Percentiles rank a stretch among this genome's conserved stretches.
These are phyloP conservation scores for Raphanus raphanistrum DNA, from an alignment of 345 rosid species.

Conservation along the genomic window DNA sequence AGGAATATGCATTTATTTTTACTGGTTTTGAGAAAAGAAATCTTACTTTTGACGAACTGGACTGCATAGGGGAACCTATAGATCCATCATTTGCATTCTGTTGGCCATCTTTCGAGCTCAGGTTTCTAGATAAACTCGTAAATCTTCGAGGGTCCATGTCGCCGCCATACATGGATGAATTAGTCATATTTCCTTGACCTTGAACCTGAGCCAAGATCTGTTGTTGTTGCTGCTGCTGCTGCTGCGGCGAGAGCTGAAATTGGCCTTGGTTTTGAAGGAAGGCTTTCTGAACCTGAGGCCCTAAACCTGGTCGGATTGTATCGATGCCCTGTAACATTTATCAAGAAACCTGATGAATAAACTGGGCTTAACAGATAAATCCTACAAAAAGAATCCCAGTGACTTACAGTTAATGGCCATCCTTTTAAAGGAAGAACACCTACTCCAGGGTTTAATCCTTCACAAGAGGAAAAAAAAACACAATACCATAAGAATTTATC, in stretches of 20 bases:
- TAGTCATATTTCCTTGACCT: slow-evolving; percentile 72
- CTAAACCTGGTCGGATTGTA: slow-evolving; percentile 73
- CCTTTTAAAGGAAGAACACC: slow-evolving; percentile 80
- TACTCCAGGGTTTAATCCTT: slow-evolving; percentile 87
- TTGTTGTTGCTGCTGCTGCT: slow-evolving; percentile 91
- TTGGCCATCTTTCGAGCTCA: slow-evolving; percentile 83
- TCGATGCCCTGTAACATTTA: slow-evolving; percentile 63
- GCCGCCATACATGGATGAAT: slow-evolving; percentile 69
- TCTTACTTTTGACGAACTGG: slow-evolving; percentile 84
- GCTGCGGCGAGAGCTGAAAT: slow-evolving; percentile 82
- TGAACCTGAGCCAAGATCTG: slow-evolving; percentile 83
- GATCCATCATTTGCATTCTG: slow-evolving; percentile 75
- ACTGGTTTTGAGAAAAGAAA: slow-evolving; percentile 9
- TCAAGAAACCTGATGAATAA: slow-evolving; percentile 13
- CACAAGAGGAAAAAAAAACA: slow-evolving; percentile 26
- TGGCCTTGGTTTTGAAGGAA: slow-evolving; percentile 66
- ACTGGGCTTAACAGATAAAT: slow-evolving; percentile 11
- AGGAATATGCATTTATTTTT: neutral
- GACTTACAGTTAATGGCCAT: slow-evolving; percentile 95
- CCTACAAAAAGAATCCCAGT: slow-evolving; percentile 2
- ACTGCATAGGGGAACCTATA: slow-evolving; percentile 94
- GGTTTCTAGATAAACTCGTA: slow-evolving; percentile 70
- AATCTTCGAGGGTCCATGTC: slow-evolving; percentile 80
- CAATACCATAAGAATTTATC: slow-evolving; percentile 27
- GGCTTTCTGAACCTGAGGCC: slow-evolving; percentile 76